Base-by-base conservation (phyloP, 345 rosid species). In the Cardamine chenopodiifolia region DNA sequence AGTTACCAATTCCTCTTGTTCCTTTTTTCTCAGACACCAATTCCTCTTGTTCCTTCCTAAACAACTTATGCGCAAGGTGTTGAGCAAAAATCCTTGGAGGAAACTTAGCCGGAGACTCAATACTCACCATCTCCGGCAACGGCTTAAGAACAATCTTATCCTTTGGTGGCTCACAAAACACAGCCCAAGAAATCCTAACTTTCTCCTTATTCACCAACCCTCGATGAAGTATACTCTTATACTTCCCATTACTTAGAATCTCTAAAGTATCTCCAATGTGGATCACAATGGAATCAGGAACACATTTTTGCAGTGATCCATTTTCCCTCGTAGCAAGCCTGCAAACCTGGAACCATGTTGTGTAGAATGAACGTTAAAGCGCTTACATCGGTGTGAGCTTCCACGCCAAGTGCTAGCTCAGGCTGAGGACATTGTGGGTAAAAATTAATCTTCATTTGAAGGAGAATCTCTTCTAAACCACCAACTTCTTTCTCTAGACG, bases 281-380 rank as follows among this genome's bases (percentile, higher is more conserved):
- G 98, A 92, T 87, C 79, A 92, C 87, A 78, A 95, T 90, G 12
- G 99, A 95, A 64, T 89, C 84, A 1, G 98, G 98, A 50, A 95
- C 93, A 25, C 98, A 95, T 75, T 95, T 95, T 92, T 26, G 98
- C 99, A 0, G 83, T 95, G 20, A 90, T 62, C 98, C 99, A 95
- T 60, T 95, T 89, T 19, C 82, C 89, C 52, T 87, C 75, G 17
- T 90, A 88, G 82, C 89, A 92, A 29, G 90, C 93, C 80, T 95
- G 99, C 42, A 95, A 85, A 1, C 99, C 99, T 0, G 99, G 97
- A 54, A 95, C 92, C 98, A 95, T 95, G 86, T 95, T 95, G 90
- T 95, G 99, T 84, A 95, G 91, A 31, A 95, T 89, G 81, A 92
- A 92, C 22, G 99, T 90, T 77, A 92, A 91, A 3, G 99, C 89